phyloP scores from a whole-genome alignment of 2,329 filamentous ascomycete genomes.

The Truncatella angustata region DNA sequence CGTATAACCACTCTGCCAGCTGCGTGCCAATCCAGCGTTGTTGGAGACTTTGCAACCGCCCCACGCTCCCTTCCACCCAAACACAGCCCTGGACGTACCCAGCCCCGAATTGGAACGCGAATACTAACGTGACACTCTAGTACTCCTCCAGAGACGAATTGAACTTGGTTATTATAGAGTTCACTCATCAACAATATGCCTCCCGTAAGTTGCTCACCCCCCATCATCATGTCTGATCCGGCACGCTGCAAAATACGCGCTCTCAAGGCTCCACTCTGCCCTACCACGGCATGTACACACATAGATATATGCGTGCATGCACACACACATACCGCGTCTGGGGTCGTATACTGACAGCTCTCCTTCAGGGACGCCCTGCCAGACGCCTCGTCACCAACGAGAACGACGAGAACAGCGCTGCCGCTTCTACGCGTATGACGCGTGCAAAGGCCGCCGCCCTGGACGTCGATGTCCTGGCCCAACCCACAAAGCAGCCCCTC shows the following conservation, averaged over 20 bases:
- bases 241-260: background rate
- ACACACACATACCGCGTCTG: conserved; percentile 1
- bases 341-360: conserved; percentile 4
- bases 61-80: background rate
- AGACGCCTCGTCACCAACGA: conserved; percentile 81
- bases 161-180: conserved; percentile 8
- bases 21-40: too few species aligned
- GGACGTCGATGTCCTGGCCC: conserved; percentile 58
- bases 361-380: conserved; percentile 59
- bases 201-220: conserved; percentile 10
- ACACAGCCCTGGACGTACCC: background rate
- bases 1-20: too few species aligned
- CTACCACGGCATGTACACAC: background rate
- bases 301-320: too few species aligned
- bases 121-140: conserved; percentile 2
- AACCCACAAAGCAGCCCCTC: conserved; percentile 59
- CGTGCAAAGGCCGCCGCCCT: conserved; percentile 84
- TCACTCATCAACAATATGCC: conserved; percentile 14
- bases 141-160: background rate
- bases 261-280: background rate
- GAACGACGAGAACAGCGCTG: conserved; percentile 89
- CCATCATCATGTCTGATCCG: too few species aligned
- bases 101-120: background rate
- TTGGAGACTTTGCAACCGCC: conserved; percentile 6
- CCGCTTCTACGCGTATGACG: conserved; percentile 81